Evolutionary conservation across 106 monocot species (phyloP), one percentile per base, ranked within the genome.

Genomic region (Allium fistulosum): DNA sequence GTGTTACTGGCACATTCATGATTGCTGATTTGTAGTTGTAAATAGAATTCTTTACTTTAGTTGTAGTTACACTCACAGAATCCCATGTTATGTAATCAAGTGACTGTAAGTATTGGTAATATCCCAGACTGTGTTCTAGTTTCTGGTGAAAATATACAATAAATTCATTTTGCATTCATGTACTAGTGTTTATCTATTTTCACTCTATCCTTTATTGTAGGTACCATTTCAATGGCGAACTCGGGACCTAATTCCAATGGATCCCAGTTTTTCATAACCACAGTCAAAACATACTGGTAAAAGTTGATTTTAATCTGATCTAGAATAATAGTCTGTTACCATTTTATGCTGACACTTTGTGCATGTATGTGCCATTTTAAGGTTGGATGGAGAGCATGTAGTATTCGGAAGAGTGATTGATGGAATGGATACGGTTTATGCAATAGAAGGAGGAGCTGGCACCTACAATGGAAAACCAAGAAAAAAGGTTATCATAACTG

Each of bases 231-330:
- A 8, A 96, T 96, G 95, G 91, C 63, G 28, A 96, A 96, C 71
- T 75, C 71, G 10, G 91, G 95, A 1, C 83, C 95, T 46, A 71
- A 91, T 74, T 81, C 95, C 55, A 91, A 91, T 71, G 95, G 91
- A 62, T 96, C 85, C 10, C 95, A 96, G 64, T 96, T 96, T 66
- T 91, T 91, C 80, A 96, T 96, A 78, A 96, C 95, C 28, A 91
- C 91, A 7, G 76, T 96, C 37, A 96, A 96, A 69, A 80, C 95
- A 66, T 82, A 74, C 82, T 96, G 95, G 95, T 94, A 70, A 75
- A 45, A 11, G 7, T n/a, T 50, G 11, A 26, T 17, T 12, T 7
- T 51, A 4, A 2, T 37, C 37, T 37, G 37, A 37, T 37, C 37
- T 37, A 1, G 5, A 37, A 37, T 37, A 37, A 37, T 5, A 37